Conservation (phyloP, 257 asterid genomes). For the Anisodus tanguticus region DNA sequence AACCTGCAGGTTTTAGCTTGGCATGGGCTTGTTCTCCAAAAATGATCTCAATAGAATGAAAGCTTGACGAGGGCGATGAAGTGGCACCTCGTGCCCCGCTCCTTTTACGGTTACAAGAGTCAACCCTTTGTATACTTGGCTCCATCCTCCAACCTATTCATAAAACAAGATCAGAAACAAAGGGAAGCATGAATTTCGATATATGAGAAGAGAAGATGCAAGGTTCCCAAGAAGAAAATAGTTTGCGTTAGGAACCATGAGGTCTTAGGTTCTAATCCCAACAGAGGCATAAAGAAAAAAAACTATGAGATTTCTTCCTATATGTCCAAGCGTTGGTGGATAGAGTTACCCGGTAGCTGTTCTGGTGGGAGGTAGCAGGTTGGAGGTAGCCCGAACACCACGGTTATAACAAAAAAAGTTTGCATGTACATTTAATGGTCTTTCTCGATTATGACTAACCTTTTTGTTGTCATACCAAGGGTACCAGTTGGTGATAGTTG, state of each 20-base stretch:
- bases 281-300: no score
- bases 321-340: no score
- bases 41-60: slow-evolving; percentile 72
- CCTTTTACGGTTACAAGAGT: slow-evolving; percentile 84
- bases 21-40: slow-evolving; percentile 78
- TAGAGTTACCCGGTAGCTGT: no score
- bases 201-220: background rate
- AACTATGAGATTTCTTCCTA: no score
- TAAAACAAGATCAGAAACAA: slow-evolving; percentile 21
- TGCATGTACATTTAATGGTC: background rate
- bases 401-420: background rate
- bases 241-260: background rate
- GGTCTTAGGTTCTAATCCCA: no score
- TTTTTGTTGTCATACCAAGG: slow-evolving; percentile 86
- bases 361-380: no score
- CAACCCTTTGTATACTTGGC: slow-evolving; percentile 89
- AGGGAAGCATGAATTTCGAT: background rate
- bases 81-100: slow-evolving; percentile 99
- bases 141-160: slow-evolving; percentile 97
- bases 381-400: no score
- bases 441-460: slow-evolving; percentile 45
- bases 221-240: background rate
- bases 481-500: slow-evolving; percentile 75
- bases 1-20: slow-evolving; percentile 28
- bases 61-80: slow-evolving; percentile 96